phyloP scores from a whole-genome alignment of 495 filamentous ascomycete species.

The Astrothelium subdiscretum region DNA sequence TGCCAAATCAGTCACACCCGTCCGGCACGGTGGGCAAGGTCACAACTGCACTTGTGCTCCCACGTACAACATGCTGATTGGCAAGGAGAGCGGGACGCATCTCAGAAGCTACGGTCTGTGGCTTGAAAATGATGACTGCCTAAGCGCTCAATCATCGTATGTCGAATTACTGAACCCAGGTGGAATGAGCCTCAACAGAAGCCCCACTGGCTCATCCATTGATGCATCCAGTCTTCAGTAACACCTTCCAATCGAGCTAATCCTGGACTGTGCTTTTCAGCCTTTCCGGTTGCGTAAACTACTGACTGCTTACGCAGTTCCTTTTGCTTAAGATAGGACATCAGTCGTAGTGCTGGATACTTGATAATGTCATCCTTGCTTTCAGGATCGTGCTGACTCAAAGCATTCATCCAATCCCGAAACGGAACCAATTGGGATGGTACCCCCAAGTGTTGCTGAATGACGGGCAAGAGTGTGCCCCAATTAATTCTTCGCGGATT shows the following conservation, averaged over 20 bases:
- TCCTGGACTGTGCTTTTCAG: neutral
- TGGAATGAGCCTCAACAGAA: too few relatives aligned
- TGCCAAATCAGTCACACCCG: too few relatives aligned
- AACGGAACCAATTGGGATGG: neutral
- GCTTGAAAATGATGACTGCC: too few relatives aligned
- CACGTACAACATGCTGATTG: too few relatives aligned
- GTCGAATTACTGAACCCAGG: too few relatives aligned
- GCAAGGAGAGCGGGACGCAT: too few relatives aligned
- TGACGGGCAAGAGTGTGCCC: neutral
- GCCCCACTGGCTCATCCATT: neutral
- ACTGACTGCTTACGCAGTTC: neutral
- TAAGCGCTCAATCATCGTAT: too few relatives aligned
- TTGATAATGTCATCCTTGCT: neutral
- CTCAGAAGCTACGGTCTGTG: too few relatives aligned
- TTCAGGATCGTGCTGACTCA: neutral
- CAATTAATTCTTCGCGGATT: constrained; percentile 4
- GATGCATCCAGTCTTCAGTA: neutral
- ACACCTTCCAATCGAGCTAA: constrained; percentile 2
- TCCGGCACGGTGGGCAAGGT: too few relatives aligned
- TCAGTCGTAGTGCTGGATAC: constrained; percentile 2
- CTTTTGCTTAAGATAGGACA: constrained; percentile 4
- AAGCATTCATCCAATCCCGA: neutral
- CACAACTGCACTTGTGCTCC: too few relatives aligned
- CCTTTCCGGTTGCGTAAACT: neutral
- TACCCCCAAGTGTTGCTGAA: neutral